Base-by-base conservation (phyloP, 1,284 basidiomycete genomes). In the Pyrrhoderma lamaoense region DNA sequence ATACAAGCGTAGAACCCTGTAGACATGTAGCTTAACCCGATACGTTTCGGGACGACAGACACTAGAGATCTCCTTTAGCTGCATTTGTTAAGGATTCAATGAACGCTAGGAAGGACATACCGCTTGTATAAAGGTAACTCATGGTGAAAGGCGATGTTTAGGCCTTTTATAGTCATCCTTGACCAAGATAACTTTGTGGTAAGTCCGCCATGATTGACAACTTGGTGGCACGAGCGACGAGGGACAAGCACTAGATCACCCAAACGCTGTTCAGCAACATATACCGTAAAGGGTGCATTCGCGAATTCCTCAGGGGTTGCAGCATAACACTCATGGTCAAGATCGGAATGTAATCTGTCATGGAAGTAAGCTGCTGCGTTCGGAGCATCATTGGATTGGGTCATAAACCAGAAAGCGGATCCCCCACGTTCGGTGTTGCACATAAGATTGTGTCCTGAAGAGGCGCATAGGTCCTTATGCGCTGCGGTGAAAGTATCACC, bases 371-470 rank as follows among this genome's bases (percentile, higher is more conserved):
- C 62, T 0, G 76, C 69, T 4, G 75, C 82, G 9, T 60, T 61
- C 8, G 71, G 66, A 8, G 82, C 77, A 51, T 71, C 72, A 0
- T 72, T 68, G 38, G 78, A 72, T 48, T 72, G 68, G 1, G 87
- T 87, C 84, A 89, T 86, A 64, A 89, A 89, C 86, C 86, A 89
- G 60, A 80, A 86, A 1, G 86, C 80, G 1, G 79, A 82, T 0
- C 81, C 85, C 37, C 64, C 71, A 22, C 79, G 67, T 59, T 86
- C 83, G 0, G 85, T 77, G 60, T 82, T 80, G 58, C 79, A 82
- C 87, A 89, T 89, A 9, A 89, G 67, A 59, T 89, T 89, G 45
- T 89, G 86, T 7, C 86, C 87, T 2, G 81, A 81, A 1, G 85
- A 89, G 0, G 77, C 85, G 59, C 87, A 89, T 0, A 83, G 71